A percentile compares a stretch with the other conserved stretches of the same genome.
phyloP scores from a whole-genome alignment of 768 basidiomycete species.

The Gloeophyllum trabeum region DNA sequence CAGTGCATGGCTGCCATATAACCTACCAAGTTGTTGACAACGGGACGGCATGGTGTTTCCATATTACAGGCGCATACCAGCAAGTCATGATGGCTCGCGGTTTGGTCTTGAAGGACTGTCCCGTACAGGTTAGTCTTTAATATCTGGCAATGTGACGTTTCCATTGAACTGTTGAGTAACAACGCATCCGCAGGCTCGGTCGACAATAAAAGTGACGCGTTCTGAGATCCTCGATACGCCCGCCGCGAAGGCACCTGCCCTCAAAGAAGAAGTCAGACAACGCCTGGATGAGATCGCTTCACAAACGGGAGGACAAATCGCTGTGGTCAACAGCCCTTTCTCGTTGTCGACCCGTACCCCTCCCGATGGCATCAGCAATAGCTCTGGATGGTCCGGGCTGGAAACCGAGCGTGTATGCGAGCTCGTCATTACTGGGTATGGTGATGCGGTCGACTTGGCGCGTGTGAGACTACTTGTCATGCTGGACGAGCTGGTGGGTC shows the following conservation, averaged over 20 bases:
- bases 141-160: constrained; percentile 4
- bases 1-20: constrained; percentile 74
- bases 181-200: constrained; percentile 76
- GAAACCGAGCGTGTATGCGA: constrained; percentile 94
- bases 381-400: constrained; percentile 78
- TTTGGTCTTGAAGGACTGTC: constrained; percentile 81
- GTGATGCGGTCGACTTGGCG: constrained; percentile 86
- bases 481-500: constrained; percentile 85
- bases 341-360: constrained; percentile 66
- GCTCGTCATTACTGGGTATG: constrained; percentile 79
- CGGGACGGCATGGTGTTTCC: constrained; percentile 76
- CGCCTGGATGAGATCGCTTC: constrained; percentile 91
- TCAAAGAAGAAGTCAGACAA: constrained; percentile 74
- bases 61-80: constrained; percentile 83
- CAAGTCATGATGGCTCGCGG: constrained; percentile 89
- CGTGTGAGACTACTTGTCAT: constrained; percentile 86
- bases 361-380: constrained; percentile 66
- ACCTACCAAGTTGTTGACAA: constrained; percentile 67
- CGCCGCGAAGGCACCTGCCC: constrained; percentile 52
- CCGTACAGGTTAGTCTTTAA: constrained; percentile 54
- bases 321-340: constrained; percentile 81
- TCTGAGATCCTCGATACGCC: constrained; percentile 88
- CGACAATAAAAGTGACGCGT: constrained; percentile 82
- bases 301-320: constrained; percentile 86
- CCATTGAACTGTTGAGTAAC: too few relatives aligned